Conservation (phyloP, 2,329 filamentous ascomycete genomes). For the Pezicula carpinea region DNA sequence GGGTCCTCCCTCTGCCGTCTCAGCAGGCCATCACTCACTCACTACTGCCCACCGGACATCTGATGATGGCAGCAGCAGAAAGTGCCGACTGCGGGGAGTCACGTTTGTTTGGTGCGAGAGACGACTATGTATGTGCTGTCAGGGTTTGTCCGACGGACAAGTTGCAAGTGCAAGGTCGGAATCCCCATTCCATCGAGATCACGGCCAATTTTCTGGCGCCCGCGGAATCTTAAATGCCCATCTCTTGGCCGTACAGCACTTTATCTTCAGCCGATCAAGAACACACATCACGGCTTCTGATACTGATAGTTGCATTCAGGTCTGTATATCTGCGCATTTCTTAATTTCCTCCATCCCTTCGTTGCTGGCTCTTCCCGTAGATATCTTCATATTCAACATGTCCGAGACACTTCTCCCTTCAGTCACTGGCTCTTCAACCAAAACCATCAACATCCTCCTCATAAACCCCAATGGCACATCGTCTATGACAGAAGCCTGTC, state of each 20-base stretch:
- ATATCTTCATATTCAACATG: slow-evolving; percentile 3
- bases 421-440: slow-evolving; percentile 23
- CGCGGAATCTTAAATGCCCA: background rate
- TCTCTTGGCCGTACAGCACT: background rate
- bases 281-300: background rate
- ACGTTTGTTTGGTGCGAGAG: too few relatives aligned
- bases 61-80: background rate
- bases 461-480: slow-evolving; percentile 43
- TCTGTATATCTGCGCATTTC: background rate
- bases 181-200: too few relatives aligned
- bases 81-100: slow-evolving; percentile 1
- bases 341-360: background rate
- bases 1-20: too few relatives aligned
- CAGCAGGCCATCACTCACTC: background rate
- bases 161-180: too few relatives aligned
- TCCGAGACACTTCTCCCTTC: slow-evolving; percentile 13
- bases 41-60: background rate
- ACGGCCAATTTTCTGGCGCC: background rate
- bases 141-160: too few relatives aligned
- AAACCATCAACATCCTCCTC: slow-evolving; percentile 36
- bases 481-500: slow-evolving; percentile 42
- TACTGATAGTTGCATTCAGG: background rate
- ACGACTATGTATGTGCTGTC: too few relatives aligned
- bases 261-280: background rate
- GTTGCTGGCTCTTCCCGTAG: background rate